Percentiles rank a stretch among this genome's conserved stretches.
Conservation (phyloP, 495 filamentous ascomycete genomes). For the Aspergillus sparsus region DNA sequence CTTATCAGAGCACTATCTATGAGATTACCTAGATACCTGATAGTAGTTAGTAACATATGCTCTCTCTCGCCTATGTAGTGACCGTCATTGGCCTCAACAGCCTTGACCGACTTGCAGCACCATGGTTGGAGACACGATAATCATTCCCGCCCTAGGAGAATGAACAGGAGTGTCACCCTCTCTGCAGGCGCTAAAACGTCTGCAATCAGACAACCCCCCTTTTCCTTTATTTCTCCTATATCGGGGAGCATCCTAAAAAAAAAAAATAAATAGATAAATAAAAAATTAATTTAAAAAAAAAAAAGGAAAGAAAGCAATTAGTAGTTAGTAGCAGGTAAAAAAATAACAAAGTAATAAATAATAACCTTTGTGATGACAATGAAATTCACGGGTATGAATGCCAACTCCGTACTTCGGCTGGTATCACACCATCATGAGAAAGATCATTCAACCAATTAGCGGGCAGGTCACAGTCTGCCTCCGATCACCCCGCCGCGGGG, state of each 20-base stretch:
- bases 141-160: conserved; percentile 2
- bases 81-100: background rate
- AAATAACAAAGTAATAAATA: conserved; percentile 1
- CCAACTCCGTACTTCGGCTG: too few relatives aligned
- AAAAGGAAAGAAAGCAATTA: background rate
- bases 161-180: background rate
- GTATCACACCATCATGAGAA: conserved; percentile 1
- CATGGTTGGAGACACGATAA: conserved; percentile 7
- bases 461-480: conserved; percentile 12
- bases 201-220: background rate
- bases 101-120: conserved; percentile 5
- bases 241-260: too few relatives aligned
- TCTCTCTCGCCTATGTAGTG: background rate
- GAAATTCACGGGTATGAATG: too few relatives aligned
- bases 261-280: too few relatives aligned
- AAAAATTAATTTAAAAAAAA: too few relatives aligned
- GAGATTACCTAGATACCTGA: too few relatives aligned
- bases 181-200: background rate
- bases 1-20: background rate
- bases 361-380: background rate
- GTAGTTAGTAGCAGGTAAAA: background rate
- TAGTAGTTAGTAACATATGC: too few relatives aligned
- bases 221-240: background rate
- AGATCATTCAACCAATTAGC: conserved; percentile 13
- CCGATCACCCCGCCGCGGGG: conserved; percentile 17